Conservation (phyloP, 83 land plant species). For the Picea abies region DNA sequence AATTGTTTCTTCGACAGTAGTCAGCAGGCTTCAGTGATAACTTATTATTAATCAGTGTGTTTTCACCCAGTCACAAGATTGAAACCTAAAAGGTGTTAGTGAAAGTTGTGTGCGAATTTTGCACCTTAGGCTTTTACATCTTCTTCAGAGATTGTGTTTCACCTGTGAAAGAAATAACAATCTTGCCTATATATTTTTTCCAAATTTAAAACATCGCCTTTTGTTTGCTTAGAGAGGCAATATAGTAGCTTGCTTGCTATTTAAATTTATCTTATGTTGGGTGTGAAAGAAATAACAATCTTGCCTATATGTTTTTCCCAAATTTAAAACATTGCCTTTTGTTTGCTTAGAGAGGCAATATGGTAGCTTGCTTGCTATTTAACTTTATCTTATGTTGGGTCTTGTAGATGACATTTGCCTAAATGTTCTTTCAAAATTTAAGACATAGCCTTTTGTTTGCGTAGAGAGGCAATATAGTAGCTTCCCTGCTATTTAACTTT, state of each 20-base stretch:
- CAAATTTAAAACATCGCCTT: not conserved
- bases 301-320: slow-evolving; percentile 37
- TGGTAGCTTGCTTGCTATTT: not conserved
- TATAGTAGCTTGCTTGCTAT: not conserved
- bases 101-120: not conserved
- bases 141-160: not conserved
- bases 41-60: too few species aligned
- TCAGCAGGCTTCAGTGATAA: too few species aligned
- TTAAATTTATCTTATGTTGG: not conserved
- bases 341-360: not conserved
- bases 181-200: slow-evolving; percentile 38
- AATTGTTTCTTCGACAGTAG: too few species aligned
- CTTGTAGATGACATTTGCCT: slow-evolving; percentile 79
- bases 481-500: not conserved
- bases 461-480: not conserved
- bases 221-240: not conserved
- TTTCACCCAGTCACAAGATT: not conserved
- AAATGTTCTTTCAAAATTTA: not conserved
- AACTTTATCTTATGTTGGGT: not conserved
- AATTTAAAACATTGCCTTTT: not conserved
- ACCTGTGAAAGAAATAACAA: not conserved
- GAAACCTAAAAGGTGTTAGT: not conserved
- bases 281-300: not conserved
- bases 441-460: not conserved
- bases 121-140: not conserved